phyloP scores from a whole-genome alignment of 2,329 filamentous ascomycete genomes.

The Xylariaceae sp. region DNA sequence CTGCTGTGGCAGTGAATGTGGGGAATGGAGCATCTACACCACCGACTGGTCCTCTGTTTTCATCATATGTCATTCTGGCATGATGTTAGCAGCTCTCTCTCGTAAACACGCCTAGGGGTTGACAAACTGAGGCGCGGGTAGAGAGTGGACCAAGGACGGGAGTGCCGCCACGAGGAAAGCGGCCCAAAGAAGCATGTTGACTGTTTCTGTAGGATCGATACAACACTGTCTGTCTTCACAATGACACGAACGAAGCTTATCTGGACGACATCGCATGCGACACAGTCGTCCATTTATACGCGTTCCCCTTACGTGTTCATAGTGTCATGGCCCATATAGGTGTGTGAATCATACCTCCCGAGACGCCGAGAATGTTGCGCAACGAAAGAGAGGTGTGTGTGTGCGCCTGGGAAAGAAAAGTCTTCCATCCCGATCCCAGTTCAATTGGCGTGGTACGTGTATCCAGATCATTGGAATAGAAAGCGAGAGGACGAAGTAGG shows the following conservation, averaged over 20 bases:
- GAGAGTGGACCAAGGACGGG: conserved; percentile 13
- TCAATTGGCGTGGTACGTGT: background rate
- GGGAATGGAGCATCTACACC: conserved; percentile 38
- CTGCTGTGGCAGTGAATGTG: conserved; percentile 34
- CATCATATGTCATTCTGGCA: conserved; percentile 37
- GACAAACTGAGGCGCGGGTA: conserved; percentile 20
- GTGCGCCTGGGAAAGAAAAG: background rate
- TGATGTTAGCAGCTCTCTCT: conserved; percentile 5
- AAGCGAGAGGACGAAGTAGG: background rate
- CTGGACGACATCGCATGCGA: background rate
- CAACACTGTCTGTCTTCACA: background rate
- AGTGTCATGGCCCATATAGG: background rate
- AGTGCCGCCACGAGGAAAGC: conserved; percentile 16
- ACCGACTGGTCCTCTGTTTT: conserved; percentile 39
- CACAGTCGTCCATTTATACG: conserved; percentile 10
- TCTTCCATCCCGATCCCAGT: background rate
- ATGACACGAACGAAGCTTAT: background rate
- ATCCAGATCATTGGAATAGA: background rate
- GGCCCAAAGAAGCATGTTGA: conserved; percentile 15
- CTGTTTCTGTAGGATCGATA: no score
- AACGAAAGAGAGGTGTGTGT: background rate
- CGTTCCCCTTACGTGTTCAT: background rate
- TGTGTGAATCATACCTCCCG: conserved; percentile 3
- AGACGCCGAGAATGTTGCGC: conserved; percentile 4
- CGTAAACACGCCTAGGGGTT: no score